These are phyloP conservation scores for Pachyrhizus erosus DNA, from an alignment of 306 rosid genomes.

Conservation along the genomic window DNA sequence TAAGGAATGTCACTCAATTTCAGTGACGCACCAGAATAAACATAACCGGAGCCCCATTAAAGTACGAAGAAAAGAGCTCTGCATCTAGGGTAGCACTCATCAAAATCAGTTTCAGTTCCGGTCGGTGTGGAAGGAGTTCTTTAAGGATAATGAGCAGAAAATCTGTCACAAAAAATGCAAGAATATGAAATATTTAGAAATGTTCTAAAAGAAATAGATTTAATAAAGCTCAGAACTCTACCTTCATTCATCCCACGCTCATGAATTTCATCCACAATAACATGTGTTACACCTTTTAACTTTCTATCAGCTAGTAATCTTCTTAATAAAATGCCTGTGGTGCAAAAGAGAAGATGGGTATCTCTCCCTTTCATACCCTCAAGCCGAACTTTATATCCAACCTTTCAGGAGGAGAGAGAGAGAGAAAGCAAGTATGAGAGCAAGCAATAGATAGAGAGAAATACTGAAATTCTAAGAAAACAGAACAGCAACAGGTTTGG, in stretches of 20 bases:
- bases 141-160: conserved; percentile 93
- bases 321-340: conserved; percentile 96
- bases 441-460: conserved; percentile 3
- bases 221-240: conserved; percentile 47
- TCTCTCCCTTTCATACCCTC: conserved; percentile 96
- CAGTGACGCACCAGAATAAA: conserved; percentile 70
- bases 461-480: conserved; percentile 30
- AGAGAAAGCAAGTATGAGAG: conserved; percentile 6
- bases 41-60: conserved; percentile 66
- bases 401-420: conserved; percentile 51
- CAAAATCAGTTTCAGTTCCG: conserved; percentile 84
- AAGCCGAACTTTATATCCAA: conserved; percentile 95
- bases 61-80: conserved; percentile 84
- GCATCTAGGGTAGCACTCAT: conserved; percentile 99
- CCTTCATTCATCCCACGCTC: conserved; percentile 99
- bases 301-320: conserved; percentile 89
- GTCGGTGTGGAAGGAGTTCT: conserved; percentile 88
- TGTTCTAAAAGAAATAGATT: conserved; percentile 41
- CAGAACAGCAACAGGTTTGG: conserved; percentile 6
- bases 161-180: conserved; percentile 68
- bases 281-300: conserved; percentile 86
- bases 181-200: conserved; percentile 50
- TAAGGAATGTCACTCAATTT: conserved; percentile 33
- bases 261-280: conserved; percentile 97
- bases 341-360: conserved; percentile 94